Base-by-base conservation (phyloP, 2,329 filamentous ascomycete genomes). In the Exophiala sideris region DNA sequence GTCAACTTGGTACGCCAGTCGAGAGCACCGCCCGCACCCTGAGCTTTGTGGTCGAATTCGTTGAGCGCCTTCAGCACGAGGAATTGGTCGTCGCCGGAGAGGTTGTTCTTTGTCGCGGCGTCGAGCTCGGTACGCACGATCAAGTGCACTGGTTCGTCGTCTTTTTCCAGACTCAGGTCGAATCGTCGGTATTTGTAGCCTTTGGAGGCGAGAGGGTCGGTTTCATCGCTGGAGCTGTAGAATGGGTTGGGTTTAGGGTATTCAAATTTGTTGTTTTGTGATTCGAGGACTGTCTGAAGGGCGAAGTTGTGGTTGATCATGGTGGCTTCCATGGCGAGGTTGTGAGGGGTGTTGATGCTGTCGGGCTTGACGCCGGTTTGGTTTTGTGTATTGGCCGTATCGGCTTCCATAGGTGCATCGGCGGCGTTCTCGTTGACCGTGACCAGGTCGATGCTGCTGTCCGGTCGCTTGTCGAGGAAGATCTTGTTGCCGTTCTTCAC, bases 231-330 rank as follows among this genome's bases (percentile, higher is more conserved):
- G 36, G 90, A 79, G 74, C 95, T 95, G 82, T 99, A 96, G 84
- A 99, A 99, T 67, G 94, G 94, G 77, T 97, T 96, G 70, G 88
- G 85, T 76, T 96, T 81, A 56, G 84, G 69, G 85, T 97, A 94
- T 65, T 88, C 83, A 62, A 91, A 80, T 79, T 94, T 95, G 70
- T 84, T 78, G 59, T 77, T 80, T 61, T 90, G 83, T 64, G 81
- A 87, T 79, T 99, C 94, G 65, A 84, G 74, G 63, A 99, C 91
- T 48, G 95, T 90, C 79, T 99, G 94, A 74, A 95, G 89, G 65
- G 90, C 88, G 73, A 99, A 99, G 80, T 97, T 95, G 82, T 97
- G 94, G 84, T 99, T 99, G 83, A 99, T 99, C 79, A 96, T 95
- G 48, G 94, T 99, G 51, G 94, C 94, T 77, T 99, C 94, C 73